Evolutionary conservation across 768 basidiomycete genomes (phyloP).

Genomic region (Tylopilus felleus): DNA sequence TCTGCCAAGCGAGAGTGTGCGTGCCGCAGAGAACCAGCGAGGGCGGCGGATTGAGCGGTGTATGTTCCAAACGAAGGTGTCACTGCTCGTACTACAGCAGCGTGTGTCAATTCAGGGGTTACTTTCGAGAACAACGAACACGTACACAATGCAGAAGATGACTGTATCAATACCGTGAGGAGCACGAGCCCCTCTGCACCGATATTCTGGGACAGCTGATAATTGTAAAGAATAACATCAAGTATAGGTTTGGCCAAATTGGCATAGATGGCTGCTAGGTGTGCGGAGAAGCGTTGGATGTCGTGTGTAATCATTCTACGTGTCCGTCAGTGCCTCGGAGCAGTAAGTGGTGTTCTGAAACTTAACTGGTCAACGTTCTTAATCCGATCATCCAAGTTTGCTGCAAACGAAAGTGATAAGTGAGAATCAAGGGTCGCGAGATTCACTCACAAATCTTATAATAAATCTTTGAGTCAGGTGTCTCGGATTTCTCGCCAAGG

Average conservation of each 20-base stretch:
- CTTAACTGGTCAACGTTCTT: conserved; percentile 91
- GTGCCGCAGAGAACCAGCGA: conserved; percentile 87
- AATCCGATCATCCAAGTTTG: conserved; percentile 92
- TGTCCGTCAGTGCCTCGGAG: conserved; percentile 10
- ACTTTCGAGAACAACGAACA: conserved; percentile 12
- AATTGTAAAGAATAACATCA: conserved; percentile 93
- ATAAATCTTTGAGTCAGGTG: conserved; percentile 76
- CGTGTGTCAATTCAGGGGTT: not conserved
- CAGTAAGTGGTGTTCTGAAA: not conserved
- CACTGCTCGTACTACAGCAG: conserved; percentile 70
- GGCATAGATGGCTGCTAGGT: conserved; percentile 90
- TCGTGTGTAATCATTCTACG: conserved; percentile 91
- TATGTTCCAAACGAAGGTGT: conserved; percentile 93
- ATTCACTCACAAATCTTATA: conserved; percentile 78
- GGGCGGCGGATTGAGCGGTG: conserved; percentile 81
- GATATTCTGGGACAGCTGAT: conserved; percentile 89
- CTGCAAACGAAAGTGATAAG: conserved; percentile 37
- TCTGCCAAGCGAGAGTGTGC: conserved; percentile 89
- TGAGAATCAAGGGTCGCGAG: not conserved
- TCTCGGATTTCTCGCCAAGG: conserved; percentile 67
- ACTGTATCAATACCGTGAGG: conserved; percentile 81
- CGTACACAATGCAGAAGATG: conserved; percentile 78
- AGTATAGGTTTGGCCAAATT: conserved; percentile 93
- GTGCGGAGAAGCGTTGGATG: conserved; percentile 87
- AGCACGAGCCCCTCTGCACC: conserved; percentile 89